Conservation (phyloP, 768 basidiomycete species). For the Suillus hirtellus region DNA sequence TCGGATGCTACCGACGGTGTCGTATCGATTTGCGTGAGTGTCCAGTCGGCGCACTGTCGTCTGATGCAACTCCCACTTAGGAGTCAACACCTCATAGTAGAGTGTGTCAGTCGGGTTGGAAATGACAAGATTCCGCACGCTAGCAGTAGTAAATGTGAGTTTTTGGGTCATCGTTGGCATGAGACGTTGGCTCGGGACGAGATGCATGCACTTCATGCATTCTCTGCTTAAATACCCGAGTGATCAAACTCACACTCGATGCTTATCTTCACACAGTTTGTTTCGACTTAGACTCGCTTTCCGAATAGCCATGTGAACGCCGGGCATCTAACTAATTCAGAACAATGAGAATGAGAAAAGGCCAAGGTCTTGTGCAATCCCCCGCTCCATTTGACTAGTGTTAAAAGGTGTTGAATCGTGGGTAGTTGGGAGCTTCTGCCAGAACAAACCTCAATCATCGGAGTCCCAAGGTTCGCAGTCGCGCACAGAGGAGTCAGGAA, state of each 20-base stretch:
- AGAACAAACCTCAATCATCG: neutral
- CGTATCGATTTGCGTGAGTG: constrained; percentile 29
- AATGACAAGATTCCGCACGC: constrained; percentile 37
- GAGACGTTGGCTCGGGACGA: neutral
- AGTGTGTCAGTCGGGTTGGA: constrained; percentile 38
- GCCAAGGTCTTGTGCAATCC: neutral
- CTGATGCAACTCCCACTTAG: constrained; percentile 35
- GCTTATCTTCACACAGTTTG: neutral
- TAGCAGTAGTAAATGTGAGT: constrained; percentile 40
- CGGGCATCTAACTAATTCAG: neutral
- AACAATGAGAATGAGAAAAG: constrained; percentile 5
- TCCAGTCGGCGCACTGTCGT: constrained; percentile 38
- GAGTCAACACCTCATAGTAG: constrained; percentile 43
- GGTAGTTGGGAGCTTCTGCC: neutral
- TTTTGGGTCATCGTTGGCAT: constrained; percentile 25
- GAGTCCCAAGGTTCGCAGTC: neutral
- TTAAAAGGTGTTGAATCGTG: neutral
- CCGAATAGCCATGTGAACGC: neutral
- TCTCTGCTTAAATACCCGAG: constrained; percentile 1
- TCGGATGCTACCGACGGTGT: constrained; percentile 33
- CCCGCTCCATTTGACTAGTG: neutral
- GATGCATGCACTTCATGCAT: neutral
- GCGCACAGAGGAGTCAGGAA: neutral
- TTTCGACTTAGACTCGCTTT: neutral
- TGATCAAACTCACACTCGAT: constrained; percentile 2